Base-by-base conservation (phyloP, 305 asterid genomes). In the Ilex paraguariensis region DNA sequence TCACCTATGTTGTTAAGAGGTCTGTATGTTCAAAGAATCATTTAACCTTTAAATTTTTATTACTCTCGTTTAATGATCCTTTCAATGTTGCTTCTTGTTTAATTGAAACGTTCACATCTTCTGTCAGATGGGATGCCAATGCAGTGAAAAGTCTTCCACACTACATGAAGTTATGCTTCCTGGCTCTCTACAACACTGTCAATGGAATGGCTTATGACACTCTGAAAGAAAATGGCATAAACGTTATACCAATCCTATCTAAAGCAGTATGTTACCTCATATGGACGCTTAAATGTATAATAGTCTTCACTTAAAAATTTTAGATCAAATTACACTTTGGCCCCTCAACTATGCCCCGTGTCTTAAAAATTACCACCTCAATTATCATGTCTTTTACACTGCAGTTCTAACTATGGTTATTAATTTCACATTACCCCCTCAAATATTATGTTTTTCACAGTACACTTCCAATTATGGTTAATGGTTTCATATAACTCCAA, bases 121-220 rank as follows among this genome's bases (percentile, higher is more conserved):
- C 6, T 56, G 40, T n/a, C 50, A 68, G 73, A 33, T 68, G 73
- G 68, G 64, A 56, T 62, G n/a, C 63, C 21, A 51, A 57, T 33
- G 68, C 57, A 2, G 31, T 63, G 48, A 13, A 57, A 53, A 21
- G 42, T 42, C 65, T 69, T 51, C 74, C 74, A 5, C 50, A 63
- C 48, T 50, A 51, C 51, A 57, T 69, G 69, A 62, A 69, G 30
- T 6, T 58, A 53, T 56, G 58, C 48, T 69, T 69, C 56, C 56
- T 69, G 31, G 60, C 64, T 33, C 60, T 69, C 50, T 69, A 69
- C 68, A 69, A 69, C 39, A 62, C 69, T 11, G 69, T 69, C 32
- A 63, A 69, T 57, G 66, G 57, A 10, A 36, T 69, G 60, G 61
- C 56, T 14, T 69, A 63, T 39, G 65, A 69, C 40, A 21, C 59